These are phyloP conservation scores for Termitomyces heimii DNA, from an alignment of 768 basidiomycete genomes.

Conservation along the genomic window DNA sequence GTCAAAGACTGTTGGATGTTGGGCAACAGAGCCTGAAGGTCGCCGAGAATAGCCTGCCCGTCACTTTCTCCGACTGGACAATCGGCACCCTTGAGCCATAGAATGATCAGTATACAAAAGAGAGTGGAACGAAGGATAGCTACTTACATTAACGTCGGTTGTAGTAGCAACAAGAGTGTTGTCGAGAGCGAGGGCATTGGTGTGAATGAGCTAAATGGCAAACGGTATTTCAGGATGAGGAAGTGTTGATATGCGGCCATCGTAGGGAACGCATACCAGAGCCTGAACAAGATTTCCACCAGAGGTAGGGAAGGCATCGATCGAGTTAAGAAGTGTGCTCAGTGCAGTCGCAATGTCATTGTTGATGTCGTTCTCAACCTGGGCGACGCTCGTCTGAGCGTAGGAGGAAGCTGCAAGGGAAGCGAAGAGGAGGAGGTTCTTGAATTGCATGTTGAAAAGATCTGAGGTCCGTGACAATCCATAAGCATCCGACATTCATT, in stretches of 20 bases:
- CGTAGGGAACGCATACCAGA: background rate
- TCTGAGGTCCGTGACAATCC: background rate
- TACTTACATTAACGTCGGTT: conserved; percentile 20
- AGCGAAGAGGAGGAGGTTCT: conserved; percentile 20
- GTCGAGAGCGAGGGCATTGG: conserved; percentile 15
- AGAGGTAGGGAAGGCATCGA: conserved; percentile 23
- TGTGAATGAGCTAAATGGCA: conserved; percentile 24
- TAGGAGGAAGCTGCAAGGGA: conserved; percentile 17
- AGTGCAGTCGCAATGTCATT: conserved; percentile 18
- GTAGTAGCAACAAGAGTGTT: conserved; percentile 20
- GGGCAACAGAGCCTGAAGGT: conserved; percentile 20
- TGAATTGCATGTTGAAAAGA: conserved; percentile 21
- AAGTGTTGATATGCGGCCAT: background rate
- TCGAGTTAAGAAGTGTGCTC: conserved; percentile 22
- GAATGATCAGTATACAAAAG: background rate
- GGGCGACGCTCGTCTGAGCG: conserved; percentile 19
- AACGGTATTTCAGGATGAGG: background rate
- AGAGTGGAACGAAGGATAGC: background rate
- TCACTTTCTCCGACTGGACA: conserved; percentile 20
- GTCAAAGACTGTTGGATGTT: conserved; percentile 18
- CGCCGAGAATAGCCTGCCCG: conserved; percentile 16
- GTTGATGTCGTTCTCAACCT: conserved; percentile 24
- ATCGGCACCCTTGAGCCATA: conserved; percentile 11
- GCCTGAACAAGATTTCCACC: conserved; percentile 4
- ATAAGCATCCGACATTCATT: background rate